Evolutionary conservation across 176 grass and related monocot genomes (phyloP).

Genomic region (Lolium perenne): DNA sequence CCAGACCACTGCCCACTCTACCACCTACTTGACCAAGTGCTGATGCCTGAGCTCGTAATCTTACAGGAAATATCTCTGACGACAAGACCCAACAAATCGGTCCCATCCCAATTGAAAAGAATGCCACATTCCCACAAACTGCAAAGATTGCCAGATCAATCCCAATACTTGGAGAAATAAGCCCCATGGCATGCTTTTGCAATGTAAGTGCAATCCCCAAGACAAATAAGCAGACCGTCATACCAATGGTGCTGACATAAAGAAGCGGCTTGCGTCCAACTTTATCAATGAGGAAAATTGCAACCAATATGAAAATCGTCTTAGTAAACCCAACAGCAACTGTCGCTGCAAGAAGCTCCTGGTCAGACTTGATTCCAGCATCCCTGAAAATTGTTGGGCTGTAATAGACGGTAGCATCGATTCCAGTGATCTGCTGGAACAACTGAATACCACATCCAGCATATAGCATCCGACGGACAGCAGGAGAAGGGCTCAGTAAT

Average conservation of each 20-base stretch:
- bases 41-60: slow-evolving; percentile 86
- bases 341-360: slow-evolving; percentile 81
- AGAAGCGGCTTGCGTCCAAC: slow-evolving; percentile 86
- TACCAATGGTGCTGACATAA: slow-evolving; percentile 88
- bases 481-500: slow-evolving; percentile 73
- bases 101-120: slow-evolving; percentile 92
- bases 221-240: slow-evolving; percentile 82
- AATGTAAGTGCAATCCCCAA: slow-evolving; percentile 68
- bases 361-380: slow-evolving; percentile 83
- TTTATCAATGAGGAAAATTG: slow-evolving; percentile 89
- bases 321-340: slow-evolving; percentile 88
- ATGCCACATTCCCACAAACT: slow-evolving; percentile 87
- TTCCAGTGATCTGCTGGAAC: slow-evolving; percentile 93
- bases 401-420: slow-evolving; percentile 95
- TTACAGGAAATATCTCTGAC: slow-evolving; percentile 86
- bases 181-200: slow-evolving; percentile 41
- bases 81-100: slow-evolving; percentile 95
- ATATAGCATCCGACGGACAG: slow-evolving; percentile 69
- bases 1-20: slow-evolving; percentile 82
- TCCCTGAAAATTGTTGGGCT: slow-evolving; percentile 84
- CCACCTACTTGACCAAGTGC: slow-evolving; percentile 86
- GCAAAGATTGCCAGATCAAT: slow-evolving; percentile 77
- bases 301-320: slow-evolving; percentile 86
- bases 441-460: slow-evolving; percentile 81
- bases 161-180: slow-evolving; percentile 62